phyloP scores from a whole-genome alignment of 768 basidiomycete species.

The Calvatia gigantea region DNA sequence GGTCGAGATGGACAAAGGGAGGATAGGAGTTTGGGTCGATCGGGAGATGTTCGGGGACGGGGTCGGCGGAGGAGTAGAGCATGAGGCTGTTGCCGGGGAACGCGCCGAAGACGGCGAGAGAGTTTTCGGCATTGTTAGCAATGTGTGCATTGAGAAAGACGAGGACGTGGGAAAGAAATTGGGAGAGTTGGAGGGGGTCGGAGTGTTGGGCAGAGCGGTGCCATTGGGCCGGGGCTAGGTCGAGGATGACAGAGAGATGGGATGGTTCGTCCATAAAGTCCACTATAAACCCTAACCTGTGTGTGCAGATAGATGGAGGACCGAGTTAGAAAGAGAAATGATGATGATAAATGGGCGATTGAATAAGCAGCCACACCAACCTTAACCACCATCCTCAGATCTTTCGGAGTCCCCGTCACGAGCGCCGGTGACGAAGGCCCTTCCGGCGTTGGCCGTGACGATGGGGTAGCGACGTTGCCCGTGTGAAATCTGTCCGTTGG shows the following conservation, averaged over 20 bases:
- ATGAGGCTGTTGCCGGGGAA: constrained; percentile 81
- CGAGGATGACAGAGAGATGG: constrained; percentile 81
- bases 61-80: constrained; percentile 70
- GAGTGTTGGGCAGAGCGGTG: constrained; percentile 59
- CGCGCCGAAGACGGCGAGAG: constrained; percentile 89
- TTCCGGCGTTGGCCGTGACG: constrained; percentile 59
- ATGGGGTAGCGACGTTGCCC: constrained; percentile 53
- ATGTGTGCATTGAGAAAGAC: constrained; percentile 93
- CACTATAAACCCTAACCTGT: constrained; percentile 10
- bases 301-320: not conserved
- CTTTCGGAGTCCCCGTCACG: constrained; percentile 46
- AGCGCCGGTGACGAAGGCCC: constrained; percentile 54
- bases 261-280: constrained; percentile 25
- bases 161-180: constrained; percentile 82
- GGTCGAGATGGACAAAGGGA: constrained; percentile 77
- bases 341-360: too few species aligned
- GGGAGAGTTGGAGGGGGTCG: constrained; percentile 56
- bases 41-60: constrained; percentile 32
- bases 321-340: constrained; percentile 5
- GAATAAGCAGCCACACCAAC: constrained; percentile 12
- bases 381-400: constrained; percentile 22
- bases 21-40: constrained; percentile 80
- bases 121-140: constrained; percentile 87
- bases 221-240: constrained; percentile 88
- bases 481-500: constrained; percentile 55